Base-by-base conservation (phyloP, 768 basidiomycete genomes). In the Suillus placidus region DNA sequence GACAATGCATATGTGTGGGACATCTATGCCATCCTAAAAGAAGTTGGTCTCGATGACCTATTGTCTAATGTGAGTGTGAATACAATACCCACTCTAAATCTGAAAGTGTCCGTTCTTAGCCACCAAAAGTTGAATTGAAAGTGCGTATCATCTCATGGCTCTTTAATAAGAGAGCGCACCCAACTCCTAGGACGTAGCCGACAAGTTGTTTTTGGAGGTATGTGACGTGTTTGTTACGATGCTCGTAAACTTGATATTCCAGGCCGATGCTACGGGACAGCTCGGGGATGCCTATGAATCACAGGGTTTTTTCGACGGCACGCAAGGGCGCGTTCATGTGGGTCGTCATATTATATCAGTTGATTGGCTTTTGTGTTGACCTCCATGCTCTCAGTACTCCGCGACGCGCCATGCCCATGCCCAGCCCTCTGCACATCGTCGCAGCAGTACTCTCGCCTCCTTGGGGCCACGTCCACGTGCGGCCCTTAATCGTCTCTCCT, bases 1-100 rank as follows among this genome's bases (percentile, higher is more conserved):
- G 57, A 13, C 57, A 58, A 30, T 58, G 37, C 23, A 9, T 40
- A 58, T 23, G 23, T 58, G 18, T 57, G 56, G 37, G 57, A 58
- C 16, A 40, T 58, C 6, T 23, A 30, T 6, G 23, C 37, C 8
- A 58, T 58, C 37, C 16, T 38, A 18, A 58, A 16, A 34, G 37
- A 30, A 12, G 18, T 26, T 26, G 57, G 37, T 16, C 57, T 58
- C 14, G 23, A 58, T 38, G 37, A 40, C 26, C 38, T 40, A 6
- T 30, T 40, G 57, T 60, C 38, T 4, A 40, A 40, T 7, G 57
- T 60, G 10, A 40, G 57, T 30, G 13, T 42, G 26, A 40, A 30
- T 20, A 30, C 18, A 10, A 12, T 0, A 5, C 26, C 35, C 38
- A 13, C 23, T 40, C 38, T 40, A 30, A 26, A 9, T 30, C 26